These are phyloP conservation scores for Glycyrrhiza uralensis DNA, from an alignment of 306 rosid genomes.

Conservation along the genomic window DNA sequence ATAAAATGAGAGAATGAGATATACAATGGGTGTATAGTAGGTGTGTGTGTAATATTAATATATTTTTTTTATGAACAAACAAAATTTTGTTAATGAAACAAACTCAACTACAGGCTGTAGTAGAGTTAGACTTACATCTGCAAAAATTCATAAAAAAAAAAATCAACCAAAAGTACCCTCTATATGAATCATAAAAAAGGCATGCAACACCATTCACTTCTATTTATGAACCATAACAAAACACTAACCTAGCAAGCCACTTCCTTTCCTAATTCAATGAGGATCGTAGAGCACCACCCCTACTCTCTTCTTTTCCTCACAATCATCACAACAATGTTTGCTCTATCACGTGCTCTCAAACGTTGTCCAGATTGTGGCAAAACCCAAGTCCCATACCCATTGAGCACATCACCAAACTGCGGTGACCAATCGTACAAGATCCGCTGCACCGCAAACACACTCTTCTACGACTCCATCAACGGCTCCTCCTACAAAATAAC, in stretches of 20 bases:
- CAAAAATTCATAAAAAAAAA: too few species aligned
- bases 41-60: too few species aligned
- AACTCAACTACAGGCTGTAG: too few species aligned
- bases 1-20: too few species aligned
- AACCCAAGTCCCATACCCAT: conserved; percentile 35
- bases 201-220: too few species aligned
- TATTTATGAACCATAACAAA: neutral
- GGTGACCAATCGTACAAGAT: conserved; percentile 36
- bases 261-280: neutral
- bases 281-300: too few species aligned
- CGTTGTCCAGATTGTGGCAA: conserved; percentile 33
- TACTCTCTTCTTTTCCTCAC: conserved; percentile 17
- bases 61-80: too few species aligned
- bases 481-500: conserved; percentile 31
- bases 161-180: too few species aligned
- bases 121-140: too few species aligned
- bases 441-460: conserved; percentile 23
- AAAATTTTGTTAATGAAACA: too few species aligned
- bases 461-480: conserved; percentile 29
- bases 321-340: neutral
- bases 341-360: neutral
- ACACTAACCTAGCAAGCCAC: neutral
- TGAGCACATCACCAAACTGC: conserved; percentile 38
- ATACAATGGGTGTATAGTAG: too few species aligned
- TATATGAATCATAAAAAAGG: too few species aligned